Percentiles rank a stretch among this genome's conserved stretches.
Conservation (phyloP, 768 basidiomycete species). For the Trametes cubensis region DNA sequence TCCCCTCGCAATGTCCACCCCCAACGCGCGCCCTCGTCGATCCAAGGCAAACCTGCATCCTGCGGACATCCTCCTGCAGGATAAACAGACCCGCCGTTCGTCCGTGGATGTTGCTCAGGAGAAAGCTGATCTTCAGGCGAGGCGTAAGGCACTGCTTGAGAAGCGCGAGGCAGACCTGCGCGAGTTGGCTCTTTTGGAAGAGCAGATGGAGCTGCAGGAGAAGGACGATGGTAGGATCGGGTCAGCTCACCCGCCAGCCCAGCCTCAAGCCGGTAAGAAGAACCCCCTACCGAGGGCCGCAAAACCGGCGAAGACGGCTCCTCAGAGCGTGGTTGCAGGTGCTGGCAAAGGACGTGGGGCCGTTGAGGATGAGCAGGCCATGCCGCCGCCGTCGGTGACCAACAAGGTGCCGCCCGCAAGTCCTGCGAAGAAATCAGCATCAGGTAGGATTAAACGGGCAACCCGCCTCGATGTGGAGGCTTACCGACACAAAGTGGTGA, state of each 20-base stretch:
- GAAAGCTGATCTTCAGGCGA: background rate
- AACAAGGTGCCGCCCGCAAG: too few relatives aligned
- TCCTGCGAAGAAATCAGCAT: too few relatives aligned
- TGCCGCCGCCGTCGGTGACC: too few relatives aligned
- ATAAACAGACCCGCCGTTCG: background rate
- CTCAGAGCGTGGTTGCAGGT: too few relatives aligned
- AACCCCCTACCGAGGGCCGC: too few relatives aligned
- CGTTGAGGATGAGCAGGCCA: background rate
- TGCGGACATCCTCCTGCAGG: background rate
- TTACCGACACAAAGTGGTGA: background rate
- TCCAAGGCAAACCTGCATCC: conserved; percentile 3
- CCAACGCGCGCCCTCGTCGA: background rate
- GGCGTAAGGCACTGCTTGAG: background rate
- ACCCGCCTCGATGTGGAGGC: background rate
- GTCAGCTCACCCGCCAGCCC: too few relatives aligned
- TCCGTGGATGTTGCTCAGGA: conserved; percentile 3
- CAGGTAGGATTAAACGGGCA: background rate
- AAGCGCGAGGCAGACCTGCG: background rate
- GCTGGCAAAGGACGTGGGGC: background rate
- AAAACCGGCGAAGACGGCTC: too few relatives aligned
- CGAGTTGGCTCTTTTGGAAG: background rate
- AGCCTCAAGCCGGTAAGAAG: too few relatives aligned
- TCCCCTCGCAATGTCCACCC: background rate
- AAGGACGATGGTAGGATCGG: background rate
- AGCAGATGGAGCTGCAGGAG: background rate